Evolutionary conservation across 2,329 filamentous ascomycete genomes (phyloP).

Genomic region (Didymella pomorum): DNA sequence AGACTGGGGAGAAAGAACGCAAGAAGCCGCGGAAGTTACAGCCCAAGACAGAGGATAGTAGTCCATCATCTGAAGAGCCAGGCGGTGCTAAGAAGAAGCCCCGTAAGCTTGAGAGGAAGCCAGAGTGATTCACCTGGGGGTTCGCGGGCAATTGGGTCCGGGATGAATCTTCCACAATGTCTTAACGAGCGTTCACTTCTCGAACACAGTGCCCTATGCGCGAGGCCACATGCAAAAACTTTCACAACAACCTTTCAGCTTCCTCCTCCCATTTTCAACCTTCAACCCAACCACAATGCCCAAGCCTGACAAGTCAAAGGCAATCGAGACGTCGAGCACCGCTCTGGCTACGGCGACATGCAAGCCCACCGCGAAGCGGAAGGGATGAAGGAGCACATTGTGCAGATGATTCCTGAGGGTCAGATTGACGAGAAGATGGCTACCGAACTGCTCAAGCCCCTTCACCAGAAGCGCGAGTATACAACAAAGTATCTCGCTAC

Average conservation of each 20-base stretch:
- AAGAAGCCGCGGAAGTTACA: conserved; percentile 32
- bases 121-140: background rate
- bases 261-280: background rate
- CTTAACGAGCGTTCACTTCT: background rate
- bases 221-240: background rate
- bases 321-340: conserved; percentile 8
- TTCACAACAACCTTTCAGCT: background rate
- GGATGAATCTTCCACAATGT: background rate
- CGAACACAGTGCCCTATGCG: conserved; percentile 1
- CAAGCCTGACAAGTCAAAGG: background rate
- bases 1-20: conserved; percentile 9
- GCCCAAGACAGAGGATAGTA: conserved; percentile 3
- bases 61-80: background rate
- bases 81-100: conserved; percentile 17
- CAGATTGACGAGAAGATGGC: conserved; percentile 26
- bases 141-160: background rate
- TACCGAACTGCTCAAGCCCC: conserved; percentile 23
- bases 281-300: background rate
- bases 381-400: conserved; percentile 26
- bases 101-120: conserved; percentile 26
- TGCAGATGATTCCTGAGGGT: conserved; percentile 4
- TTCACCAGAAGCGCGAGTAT: conserved; percentile 18
- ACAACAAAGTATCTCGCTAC: conserved; percentile 24
- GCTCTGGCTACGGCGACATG: conserved; percentile 31
- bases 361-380: conserved; percentile 25